Base-by-base conservation (phyloP, 805 yeast species). In the Candida broadrunensis region DNA sequence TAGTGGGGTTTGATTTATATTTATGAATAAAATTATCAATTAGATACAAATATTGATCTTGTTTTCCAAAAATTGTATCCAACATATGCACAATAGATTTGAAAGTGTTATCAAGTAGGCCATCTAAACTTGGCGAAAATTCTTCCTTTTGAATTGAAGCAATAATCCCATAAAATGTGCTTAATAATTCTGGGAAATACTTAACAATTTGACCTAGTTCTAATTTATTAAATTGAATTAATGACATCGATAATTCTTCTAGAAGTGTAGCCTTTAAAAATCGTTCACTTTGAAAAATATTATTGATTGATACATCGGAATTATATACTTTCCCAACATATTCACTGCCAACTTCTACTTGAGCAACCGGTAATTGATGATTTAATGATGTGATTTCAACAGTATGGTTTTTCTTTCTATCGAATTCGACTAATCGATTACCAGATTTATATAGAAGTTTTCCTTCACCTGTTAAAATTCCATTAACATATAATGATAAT, bases 241-340 rank as follows among this genome's bases (percentile, higher is more conserved):
- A 62, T 3, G 77, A 58, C 14, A 67, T 67, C 20, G 77, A 58
- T 35, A 82, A 68, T 36, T 72, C 73, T 38, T 67, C 67, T 18
- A 70, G 75, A 2, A 58, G 58, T 43, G 72, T 75, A 13, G 25
- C 30, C 3, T n/a, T 41, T 50, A 72, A 72, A 19, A 72, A 58
- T 27, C 69, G 56, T 43, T 68, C 76, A 76, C 82, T 79, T 44
- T 73, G 71, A 47, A 81, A 56, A 35, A 87, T 62, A 24, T 72
- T 70, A 32, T 75, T 78, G 43, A 83, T 67, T 3, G 81, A 62
- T 5, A 63, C 38, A 43, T 83, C 88, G 15, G 79, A 62, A 51
- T 85, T 85, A 62, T 67, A 84, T 13, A 66, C 58, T 48, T 75
- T 82, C 19, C 96, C 96, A 41, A 81, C 78, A 56, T 85, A 87